Conservation (phyloP, 2,329 filamentous ascomycete genomes). For the Pestalotiopsis sp. region DNA sequence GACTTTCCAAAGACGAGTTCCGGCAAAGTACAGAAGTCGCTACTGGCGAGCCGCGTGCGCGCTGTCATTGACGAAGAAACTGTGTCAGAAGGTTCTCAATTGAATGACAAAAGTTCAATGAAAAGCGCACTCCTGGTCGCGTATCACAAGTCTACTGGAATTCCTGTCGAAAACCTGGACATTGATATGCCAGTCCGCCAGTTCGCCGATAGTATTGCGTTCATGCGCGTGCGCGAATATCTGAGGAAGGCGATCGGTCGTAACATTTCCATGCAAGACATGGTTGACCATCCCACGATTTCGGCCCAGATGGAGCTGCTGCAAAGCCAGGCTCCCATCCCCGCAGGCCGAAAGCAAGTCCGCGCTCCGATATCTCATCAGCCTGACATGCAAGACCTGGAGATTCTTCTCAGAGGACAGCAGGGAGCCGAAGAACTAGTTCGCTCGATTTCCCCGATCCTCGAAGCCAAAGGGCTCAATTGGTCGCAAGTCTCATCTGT, state of each 20-base stretch:
- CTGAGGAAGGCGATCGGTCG: neutral
- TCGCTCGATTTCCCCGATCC: neutral
- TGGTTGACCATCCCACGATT: neutral
- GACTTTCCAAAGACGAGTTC: neutral
- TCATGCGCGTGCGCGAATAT: neutral
- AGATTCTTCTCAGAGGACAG: neutral
- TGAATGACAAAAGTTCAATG: no score
- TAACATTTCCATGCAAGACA: neutral
- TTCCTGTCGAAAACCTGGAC: neutral
- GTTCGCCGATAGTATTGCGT: neutral
- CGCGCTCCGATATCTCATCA: accelerated
- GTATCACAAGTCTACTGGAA: neutral
- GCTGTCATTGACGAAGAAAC: neutral
- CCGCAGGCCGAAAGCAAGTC: neutral
- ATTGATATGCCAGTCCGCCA: neutral
- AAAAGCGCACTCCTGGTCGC: neutral
- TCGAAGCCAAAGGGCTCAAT: neutral
- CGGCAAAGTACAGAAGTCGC: neutral
- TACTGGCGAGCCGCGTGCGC: neutral
- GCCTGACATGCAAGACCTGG: neutral
- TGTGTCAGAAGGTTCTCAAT: no score
- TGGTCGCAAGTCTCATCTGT: neutral
- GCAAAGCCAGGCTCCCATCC: neutral
- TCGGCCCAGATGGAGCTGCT: neutral
- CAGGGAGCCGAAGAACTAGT: neutral